These are phyloP conservation scores for Stipa capillata DNA, from an alignment of 176 grass and related monocot species.

Conservation along the genomic window DNA sequence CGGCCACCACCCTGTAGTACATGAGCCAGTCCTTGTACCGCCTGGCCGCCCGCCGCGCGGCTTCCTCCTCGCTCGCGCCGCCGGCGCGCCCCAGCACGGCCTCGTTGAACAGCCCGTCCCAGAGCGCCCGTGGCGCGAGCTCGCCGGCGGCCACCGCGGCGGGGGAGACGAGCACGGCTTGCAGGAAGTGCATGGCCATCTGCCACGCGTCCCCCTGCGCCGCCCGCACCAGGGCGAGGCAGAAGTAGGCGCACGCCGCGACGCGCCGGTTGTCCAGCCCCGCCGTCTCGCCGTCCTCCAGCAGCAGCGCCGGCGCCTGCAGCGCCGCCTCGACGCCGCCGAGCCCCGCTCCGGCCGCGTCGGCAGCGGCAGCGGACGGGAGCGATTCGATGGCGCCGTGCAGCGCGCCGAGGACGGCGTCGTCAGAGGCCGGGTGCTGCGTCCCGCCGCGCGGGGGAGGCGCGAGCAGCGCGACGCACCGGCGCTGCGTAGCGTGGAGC, in stretches of 20 bases:
- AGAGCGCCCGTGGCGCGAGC: constrained; percentile 61
- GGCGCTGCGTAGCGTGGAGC: constrained; percentile 17
- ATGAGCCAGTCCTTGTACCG: constrained; percentile 94
- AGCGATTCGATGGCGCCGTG: constrained; percentile 46
- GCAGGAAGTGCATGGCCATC: constrained; percentile 85
- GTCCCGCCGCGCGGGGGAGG: background rate
- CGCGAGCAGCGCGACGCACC: constrained; percentile 19
- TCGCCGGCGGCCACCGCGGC: constrained; percentile 22
- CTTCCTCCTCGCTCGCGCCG: constrained; percentile 33
- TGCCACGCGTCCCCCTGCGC: constrained; percentile 73
- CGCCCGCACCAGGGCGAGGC: constrained; percentile 61
- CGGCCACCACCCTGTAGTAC: constrained; percentile 81
- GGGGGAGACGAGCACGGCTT: constrained; percentile 50
- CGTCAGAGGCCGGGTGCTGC: background rate
- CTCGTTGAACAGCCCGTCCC: constrained; percentile 57
- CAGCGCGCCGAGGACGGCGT: constrained; percentile 50
- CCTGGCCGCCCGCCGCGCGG: constrained; percentile 43
- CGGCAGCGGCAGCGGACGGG: background rate
- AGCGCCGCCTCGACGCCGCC: constrained; percentile 52
- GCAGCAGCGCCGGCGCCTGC: constrained; percentile 71
- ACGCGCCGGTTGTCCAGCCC: constrained; percentile 64
- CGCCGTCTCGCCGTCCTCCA: constrained; percentile 59
- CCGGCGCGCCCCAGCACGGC: constrained; percentile 8
- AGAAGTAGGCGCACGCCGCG: constrained; percentile 85
- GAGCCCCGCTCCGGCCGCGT: background rate